Percentiles rank a stretch among this genome's conserved stretches.
These are phyloP conservation scores for Umbilicaria muhlenbergii DNA, from an alignment of 495 filamentous ascomycete species.

Conservation along the genomic window DNA sequence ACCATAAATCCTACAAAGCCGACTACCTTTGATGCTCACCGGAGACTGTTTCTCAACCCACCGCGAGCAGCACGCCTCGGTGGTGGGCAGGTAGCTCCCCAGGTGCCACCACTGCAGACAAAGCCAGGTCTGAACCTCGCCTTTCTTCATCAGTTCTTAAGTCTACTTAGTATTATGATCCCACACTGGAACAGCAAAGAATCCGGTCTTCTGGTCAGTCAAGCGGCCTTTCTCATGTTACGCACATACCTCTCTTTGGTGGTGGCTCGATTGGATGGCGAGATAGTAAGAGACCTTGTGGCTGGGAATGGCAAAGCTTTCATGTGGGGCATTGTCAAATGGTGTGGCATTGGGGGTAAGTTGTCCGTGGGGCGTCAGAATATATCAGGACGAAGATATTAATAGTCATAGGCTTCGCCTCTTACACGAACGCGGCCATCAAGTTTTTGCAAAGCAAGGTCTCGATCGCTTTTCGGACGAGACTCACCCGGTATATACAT, in stretches of 20 bases:
- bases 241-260: slow-evolving; percentile 89
- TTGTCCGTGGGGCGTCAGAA: slow-evolving; percentile 9
- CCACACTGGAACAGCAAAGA: slow-evolving; percentile 92
- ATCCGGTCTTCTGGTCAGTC: slow-evolving; percentile 72
- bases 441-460: slow-evolving; percentile 97
- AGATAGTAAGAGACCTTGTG: slow-evolving; percentile 90
- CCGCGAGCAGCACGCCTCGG: slow-evolving; percentile 58
- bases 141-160: slow-evolving; percentile 95
- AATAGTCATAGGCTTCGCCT: slow-evolving; percentile 47
- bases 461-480: slow-evolving; percentile 93
- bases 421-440: slow-evolving; percentile 93
- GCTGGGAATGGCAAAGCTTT: slow-evolving; percentile 84
- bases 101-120: slow-evolving; percentile 71
- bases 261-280: slow-evolving; percentile 84
- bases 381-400: slow-evolving; percentile 17
- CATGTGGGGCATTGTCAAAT: slow-evolving; percentile 77
- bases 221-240: slow-evolving; percentile 51
- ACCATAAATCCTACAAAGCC: slow-evolving; percentile 84
- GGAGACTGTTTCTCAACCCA: slow-evolving; percentile 82
- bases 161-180: slow-evolving; percentile 92
- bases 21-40: slow-evolving; percentile 90
- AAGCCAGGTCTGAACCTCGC: slow-evolving; percentile 91
- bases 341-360: slow-evolving; percentile 48
- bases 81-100: slow-evolving; percentile 44
- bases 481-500: slow-evolving; percentile 92